Evolutionary conservation across 352 stramenopile species (phyloP), one percentile per base, ranked within the genome.

Genomic region (Pythium pyrilobum): DNA sequence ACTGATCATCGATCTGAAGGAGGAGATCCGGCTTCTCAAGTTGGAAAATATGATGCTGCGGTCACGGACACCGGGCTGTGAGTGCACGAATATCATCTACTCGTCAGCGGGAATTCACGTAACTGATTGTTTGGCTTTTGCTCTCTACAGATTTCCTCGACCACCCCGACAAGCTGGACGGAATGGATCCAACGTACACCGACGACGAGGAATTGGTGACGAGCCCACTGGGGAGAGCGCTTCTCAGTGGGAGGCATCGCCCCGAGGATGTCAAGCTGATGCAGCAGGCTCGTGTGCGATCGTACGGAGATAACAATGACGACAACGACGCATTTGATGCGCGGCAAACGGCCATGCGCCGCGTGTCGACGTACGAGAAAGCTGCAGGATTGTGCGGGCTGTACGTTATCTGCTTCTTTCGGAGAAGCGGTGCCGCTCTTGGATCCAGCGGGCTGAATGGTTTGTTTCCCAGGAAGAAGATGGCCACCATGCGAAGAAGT

Each of bases 31-130:
- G 11, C 43, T 80, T 32, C 63, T 90, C 12, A 81, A 83, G 51
- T 56, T 80, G 5, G 79, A 90, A 55, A 90, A 90, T 27, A 73
- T 74, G 55, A 81, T 85, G 71, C 64, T 90, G 10, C 69, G 79
- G 23, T 80, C 77, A 18, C 61, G 61, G 41, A 86, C 76, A 8
- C 79, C 79, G 51, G 78, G 78, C 47, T 89, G 75, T 89, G 49
- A 16, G 74, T 53, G n/a, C 27, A 50, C 25, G 8, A 24, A n/a
- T 10, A 24, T 15, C 7, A 8, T 9, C 13, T 25, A 48, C 13
- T 20, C 33, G 13, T n/a, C 6, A 38, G 10, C 33, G 13, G 20
- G 4, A 15, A 13, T 36, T 36, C 8, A 13, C 8, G 31, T 36
- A 13, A 18, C 41, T 48, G n/a, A 33, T 24, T 11, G 24, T 34